Evolutionary conservation across 352 stramenopile species (phyloP).

Genomic region (Globisporangium abappressorium): DNA sequence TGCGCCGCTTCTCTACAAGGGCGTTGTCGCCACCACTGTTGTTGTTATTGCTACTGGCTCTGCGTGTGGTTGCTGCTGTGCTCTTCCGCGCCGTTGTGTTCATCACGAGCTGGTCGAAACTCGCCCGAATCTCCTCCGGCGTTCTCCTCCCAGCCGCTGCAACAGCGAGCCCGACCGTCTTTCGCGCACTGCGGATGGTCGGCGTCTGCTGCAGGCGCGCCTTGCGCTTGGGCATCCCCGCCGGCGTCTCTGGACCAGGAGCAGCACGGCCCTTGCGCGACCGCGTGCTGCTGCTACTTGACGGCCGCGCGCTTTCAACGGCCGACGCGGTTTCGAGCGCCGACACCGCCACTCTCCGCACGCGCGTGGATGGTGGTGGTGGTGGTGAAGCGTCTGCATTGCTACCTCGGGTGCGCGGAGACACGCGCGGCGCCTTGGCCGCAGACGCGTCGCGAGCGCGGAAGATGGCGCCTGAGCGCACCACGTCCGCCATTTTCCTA

Average conservation of each 20-base stretch:
- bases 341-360: conserved; percentile 7
- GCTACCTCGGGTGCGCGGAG: neutral
- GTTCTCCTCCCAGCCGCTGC: conserved; percentile 7
- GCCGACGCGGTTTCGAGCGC: conserved; percentile 17
- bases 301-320: neutral
- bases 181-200: neutral
- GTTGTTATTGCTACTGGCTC: neutral
- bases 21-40: neutral
- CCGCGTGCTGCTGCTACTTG: neutral
- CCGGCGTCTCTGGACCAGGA: conserved; percentile 4
- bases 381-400: neutral
- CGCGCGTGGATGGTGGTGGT: neutral
- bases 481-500: conserved; percentile 28
- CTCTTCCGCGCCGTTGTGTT: neutral
- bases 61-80: neutral
- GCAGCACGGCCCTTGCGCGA: neutral
- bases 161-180: neutral
- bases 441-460: conserved; percentile 23
- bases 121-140: conserved; percentile 13
- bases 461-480: conserved; percentile 30
- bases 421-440: neutral
- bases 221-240: conserved; percentile 6
- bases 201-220: conserved; percentile 18
- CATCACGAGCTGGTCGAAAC: conserved; percentile 15
- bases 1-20: neutral